Evolutionary conservation across 371 early-diverging fungal genomes (phyloP), one percentile per base, ranked within the genome.

Genomic region (Choanephora cucurbitarum): DNA sequence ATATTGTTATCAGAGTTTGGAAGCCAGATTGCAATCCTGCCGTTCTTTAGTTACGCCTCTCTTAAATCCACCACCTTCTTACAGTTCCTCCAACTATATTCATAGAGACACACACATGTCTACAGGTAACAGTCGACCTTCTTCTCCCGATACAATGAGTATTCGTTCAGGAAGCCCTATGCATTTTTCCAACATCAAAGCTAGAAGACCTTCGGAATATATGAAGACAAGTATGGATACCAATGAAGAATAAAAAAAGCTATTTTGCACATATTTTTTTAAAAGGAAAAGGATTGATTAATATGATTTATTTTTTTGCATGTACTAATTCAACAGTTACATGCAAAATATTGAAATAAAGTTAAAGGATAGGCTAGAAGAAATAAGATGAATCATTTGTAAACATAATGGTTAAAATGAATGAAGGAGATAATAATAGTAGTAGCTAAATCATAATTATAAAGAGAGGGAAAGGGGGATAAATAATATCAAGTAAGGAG

Each of bases 41-140:
- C 83, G 88, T 24, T 81, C 83, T 0, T 58, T 87, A 48, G 85
- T 87, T 18, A 84, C 86, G 1, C 88, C 86, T 10, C 60, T 87
- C 0, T 53, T 87, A 21, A 82, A 84, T 19, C 84, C 87, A 33
- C 85, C 87, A 17, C 78, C 78, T 43, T 77, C 78, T 9, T 77
- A 77, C 40, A 77, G 78, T 43, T 72, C 78, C 13, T 68, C 72
- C 40, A 56, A 62, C 21, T 52, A 67, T 23, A 64, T 57, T 24
- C 53, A 64, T 39, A 49, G 61, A 60, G 69, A 68, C 21, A 50
- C 64, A 5, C 39, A 50, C 10, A 55, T 60, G 51, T 54, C 57
- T 2, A 42, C 52, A 11, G 37, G 37, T 11, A 9, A 39, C 32
- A 66, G 66, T 23, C 49, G 70, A 33, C 57, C 73, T 19, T 53